These are phyloP conservation scores for Phytophthora hibernalis DNA, from an alignment of 352 stramenopile genomes.

Conservation along the genomic window DNA sequence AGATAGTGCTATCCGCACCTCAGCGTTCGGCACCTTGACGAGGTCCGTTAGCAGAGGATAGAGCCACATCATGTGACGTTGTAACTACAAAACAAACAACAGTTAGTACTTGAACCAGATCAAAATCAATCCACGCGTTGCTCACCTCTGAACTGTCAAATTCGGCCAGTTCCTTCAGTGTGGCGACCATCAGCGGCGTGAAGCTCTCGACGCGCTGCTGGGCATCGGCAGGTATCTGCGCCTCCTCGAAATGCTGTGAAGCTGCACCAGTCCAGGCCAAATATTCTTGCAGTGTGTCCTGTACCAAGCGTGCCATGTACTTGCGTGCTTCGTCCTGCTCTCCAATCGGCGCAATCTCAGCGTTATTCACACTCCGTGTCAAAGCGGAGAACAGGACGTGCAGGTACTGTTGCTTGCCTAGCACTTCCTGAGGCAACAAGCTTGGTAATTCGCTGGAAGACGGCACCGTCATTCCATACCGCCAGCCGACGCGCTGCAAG, in stretches of 20 bases:
- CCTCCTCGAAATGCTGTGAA: constrained; percentile 23
- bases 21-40: constrained; percentile 66
- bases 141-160: constrained; percentile 67
- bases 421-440: constrained; percentile 75
- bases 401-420: constrained; percentile 80
- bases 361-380: constrained; percentile 42
- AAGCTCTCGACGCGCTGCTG: constrained; percentile 64
- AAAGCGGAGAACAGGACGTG: constrained; percentile 62
- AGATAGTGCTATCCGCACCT: constrained; percentile 69
- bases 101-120: not conserved
- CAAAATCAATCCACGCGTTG: not conserved
- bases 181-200: constrained; percentile 58
- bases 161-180: constrained; percentile 52
- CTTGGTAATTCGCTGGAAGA: constrained; percentile 60
- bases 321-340: constrained; percentile 69
- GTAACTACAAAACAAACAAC: constrained; percentile 45
- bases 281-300: constrained; percentile 73
- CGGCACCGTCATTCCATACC: constrained; percentile 47
- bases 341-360: constrained; percentile 31
- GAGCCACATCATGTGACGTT: constrained; percentile 77
- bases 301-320: constrained; percentile 71
- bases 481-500: constrained; percentile 61
- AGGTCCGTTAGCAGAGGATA: constrained; percentile 82
- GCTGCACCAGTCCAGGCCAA: constrained; percentile 57
- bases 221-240: constrained; percentile 49